Percentiles rank a stretch among this genome's conserved stretches.
These are phyloP conservation scores for Ogataea wickerhamii DNA, from an alignment of 805 yeast species.

Conservation along the genomic window DNA sequence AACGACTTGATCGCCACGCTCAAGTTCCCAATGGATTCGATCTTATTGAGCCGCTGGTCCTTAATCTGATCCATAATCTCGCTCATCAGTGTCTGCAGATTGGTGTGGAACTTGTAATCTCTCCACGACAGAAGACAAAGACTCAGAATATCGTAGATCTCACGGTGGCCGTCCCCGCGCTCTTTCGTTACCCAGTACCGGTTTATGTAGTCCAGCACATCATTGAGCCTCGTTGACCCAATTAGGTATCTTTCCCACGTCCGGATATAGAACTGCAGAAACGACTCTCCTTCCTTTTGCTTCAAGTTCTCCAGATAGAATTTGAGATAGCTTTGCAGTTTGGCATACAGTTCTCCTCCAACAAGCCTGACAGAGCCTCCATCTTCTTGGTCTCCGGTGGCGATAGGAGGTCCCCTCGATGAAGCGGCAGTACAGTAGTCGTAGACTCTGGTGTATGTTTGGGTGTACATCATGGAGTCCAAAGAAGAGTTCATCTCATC, in stretches of 20 bases:
- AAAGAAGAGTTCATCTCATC: slow-evolving; percentile 60
- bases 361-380: slow-evolving; percentile 45
- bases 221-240: slow-evolving; percentile 88
- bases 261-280: slow-evolving; percentile 77
- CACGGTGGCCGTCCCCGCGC: slow-evolving; percentile 86
- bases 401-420: slow-evolving; percentile 40
- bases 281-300: slow-evolving; percentile 57
- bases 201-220: slow-evolving; percentile 92
- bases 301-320: slow-evolving; percentile 51
- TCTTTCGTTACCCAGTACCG: slow-evolving; percentile 98
- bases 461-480: slow-evolving; percentile 75
- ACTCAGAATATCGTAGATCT: slow-evolving; percentile 87
- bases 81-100: slow-evolving; percentile 54
- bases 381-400: slow-evolving; percentile 18
- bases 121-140: slow-evolving; percentile 87
- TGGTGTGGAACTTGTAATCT: slow-evolving; percentile 67
- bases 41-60: slow-evolving; percentile 73
- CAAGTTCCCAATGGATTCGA: slow-evolving; percentile 62
- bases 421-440: slow-evolving; percentile 87
- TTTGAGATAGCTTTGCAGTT: slow-evolving; percentile 62
- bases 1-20: slow-evolving; percentile 79
- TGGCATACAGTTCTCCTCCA: slow-evolving; percentile 85
- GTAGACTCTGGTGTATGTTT: slow-evolving; percentile 87
- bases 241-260: slow-evolving; percentile 87
- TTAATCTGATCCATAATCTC: slow-evolving; percentile 77